Evolutionary conservation across 2,329 filamentous ascomycete species (phyloP), one percentile per base, ranked within the genome.

Genomic region (Calcarisporium arbuscula): DNA sequence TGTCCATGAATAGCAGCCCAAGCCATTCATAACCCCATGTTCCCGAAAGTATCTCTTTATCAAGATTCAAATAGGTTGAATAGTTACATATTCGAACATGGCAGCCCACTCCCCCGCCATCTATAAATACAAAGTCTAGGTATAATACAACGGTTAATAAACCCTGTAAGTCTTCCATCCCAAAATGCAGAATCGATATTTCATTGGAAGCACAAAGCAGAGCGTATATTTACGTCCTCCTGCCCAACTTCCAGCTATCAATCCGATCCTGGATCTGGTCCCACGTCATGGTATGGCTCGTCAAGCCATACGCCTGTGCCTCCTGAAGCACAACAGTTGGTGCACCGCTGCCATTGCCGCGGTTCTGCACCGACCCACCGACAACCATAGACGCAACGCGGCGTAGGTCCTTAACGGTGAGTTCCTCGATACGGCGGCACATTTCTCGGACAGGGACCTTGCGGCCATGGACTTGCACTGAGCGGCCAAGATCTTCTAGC

Each of bases 281-380:
- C 89, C 92, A 96, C 18, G 71, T 70, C 57, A 94, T 76, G 20
- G 79, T 66, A 47, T 76, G 82, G 44, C 77, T 70, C 51, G 70
- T 78, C 19, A 82, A 69, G 1, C 81, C 81, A 35, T 82, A 76
- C 46, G 84, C 72, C 54, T 89, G 79, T 17, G 87, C 87, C 65
- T 95, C 90, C 67, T 96, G 90, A 50, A 98, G 56, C 28, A 98
- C 90, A 17, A 98, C 88, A 0, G 92, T 98, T 5, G 92, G 92
- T 15, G 86, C 82, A 11, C 92, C 92, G 43, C 80, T 92, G 4
- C 92, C 90, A 1, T 66, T 56, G 1, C 90, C 90, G 0, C 65
- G 56, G 57, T 95, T 96, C 42, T 74, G 54, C 4, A 94, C 81
- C 44, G 77, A 57, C 1, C 92, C 92, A 28, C 82, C 77, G 36